Evolutionary conservation across 176 grass and related monocot genomes (phyloP), one percentile per base, ranked within the genome.

Genomic region (Cenchrus purpureus): DNA sequence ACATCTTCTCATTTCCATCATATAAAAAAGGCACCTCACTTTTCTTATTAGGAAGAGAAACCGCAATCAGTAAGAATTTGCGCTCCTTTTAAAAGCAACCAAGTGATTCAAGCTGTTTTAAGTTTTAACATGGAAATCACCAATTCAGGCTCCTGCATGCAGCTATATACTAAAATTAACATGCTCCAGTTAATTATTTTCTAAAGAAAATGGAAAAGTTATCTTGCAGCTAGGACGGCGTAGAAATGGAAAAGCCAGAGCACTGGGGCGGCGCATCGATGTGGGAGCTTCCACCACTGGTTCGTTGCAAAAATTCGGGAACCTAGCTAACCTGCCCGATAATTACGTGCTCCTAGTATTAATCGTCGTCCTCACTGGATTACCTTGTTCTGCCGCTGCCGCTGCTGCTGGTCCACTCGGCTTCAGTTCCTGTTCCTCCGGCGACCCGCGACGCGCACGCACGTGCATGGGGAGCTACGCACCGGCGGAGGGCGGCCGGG

Each of bases 271-370:
- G 10, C 19, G 57, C 19, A n/a, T n/a, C 14, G 56, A 48, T 61
- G 37, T 34, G 32, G 69, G 28, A 76, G 61, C 29, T 3, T 12
- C 14, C 22, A 22, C 11, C 60, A 31, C 28, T 40, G 2, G 71
- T 76, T 22, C 0, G 86, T 77, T 61, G 79, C 86, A 69, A 53
- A 77, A 82, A 44, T 77, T 83, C 20, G 43, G 86, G 86, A 76
- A 59, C 68, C n/a, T n/a, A n/a, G n/a, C 61, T 62, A 40, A 58
- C 43, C 52, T 68, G 8, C 14, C 12, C 13, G 9, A 16, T 56
- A 51, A 75, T 75, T 56, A 22, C 59, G 59, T 28, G 8, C 59
- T 12, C 20, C n/a, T n/a, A n/a, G 59, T 28, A 62, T 4, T 62
- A 28, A 20, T 17, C 32, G 46, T 32, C 16, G 25, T 22, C 63